Conservation (phyloP, 2,329 filamentous ascomycete species). For the Ophiostoma tasmaniense region DNA sequence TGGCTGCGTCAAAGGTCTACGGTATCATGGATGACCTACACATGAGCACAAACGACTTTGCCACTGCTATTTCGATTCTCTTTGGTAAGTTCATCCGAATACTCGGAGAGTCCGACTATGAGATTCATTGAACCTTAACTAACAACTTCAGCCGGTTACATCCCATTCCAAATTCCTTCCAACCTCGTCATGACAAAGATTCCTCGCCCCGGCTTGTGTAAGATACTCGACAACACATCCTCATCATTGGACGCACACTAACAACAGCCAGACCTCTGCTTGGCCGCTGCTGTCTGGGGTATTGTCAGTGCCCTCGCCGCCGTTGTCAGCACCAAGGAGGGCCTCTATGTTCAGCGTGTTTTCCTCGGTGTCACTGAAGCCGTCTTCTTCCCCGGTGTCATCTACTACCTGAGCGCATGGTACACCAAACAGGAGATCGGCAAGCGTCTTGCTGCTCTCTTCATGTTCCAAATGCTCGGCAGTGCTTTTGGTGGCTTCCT, state of each 20-base stretch:
- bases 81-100: conserved; percentile 33
- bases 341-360: conserved; percentile 46
- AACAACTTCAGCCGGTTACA: conserved; percentile 41
- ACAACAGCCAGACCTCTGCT: conserved; percentile 11
- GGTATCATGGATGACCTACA: conserved; percentile 17
- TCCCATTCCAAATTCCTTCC: conserved; percentile 52
- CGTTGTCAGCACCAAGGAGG: conserved; percentile 19
- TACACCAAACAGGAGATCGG: conserved; percentile 15
- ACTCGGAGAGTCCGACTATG: background rate
- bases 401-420: conserved; percentile 34
- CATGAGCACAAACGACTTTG: conserved; percentile 43
- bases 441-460: conserved; percentile 13
- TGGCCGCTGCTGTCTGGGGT: conserved; percentile 55
- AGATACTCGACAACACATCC: background rate
- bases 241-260: background rate
- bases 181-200: conserved; percentile 35
- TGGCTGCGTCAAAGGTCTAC: conserved; percentile 18
- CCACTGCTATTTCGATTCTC: conserved; percentile 50
- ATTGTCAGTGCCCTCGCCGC: conserved; percentile 41
- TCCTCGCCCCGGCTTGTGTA: conserved; percentile 12
- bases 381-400: conserved; percentile 51
- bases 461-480: conserved; percentile 13
- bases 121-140: background rate
- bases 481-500: conserved; percentile 19
- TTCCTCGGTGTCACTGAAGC: conserved; percentile 52